Base-by-base conservation (phyloP, 1,139 yeast species). In the Zygotorulaspora mrakii region DNA sequence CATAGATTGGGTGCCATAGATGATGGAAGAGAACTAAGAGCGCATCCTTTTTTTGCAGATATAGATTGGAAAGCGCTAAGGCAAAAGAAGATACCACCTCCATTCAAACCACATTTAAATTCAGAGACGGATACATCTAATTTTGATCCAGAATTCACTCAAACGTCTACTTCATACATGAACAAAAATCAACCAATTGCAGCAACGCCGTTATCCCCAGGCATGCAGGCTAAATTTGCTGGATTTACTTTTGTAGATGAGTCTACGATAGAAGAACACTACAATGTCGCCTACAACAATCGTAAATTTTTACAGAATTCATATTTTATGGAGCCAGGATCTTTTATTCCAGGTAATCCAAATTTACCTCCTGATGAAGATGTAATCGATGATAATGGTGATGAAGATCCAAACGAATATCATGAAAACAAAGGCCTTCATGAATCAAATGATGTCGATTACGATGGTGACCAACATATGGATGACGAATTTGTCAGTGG, bases 161-260 rank as follows among this genome's bases (percentile, higher is more conserved):
- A 82, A 53, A 89, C 94, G 35, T 83, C 94, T 24, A 87, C 95
- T 1, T 82, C 94, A 13, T 80, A 78, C 27, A 74, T 86, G 62
- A 80, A 77, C 57, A 79, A 79, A 54, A 48, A 53, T 34, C 85
- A 81, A 53, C 55, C 54, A 3, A 52, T 50, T 17, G 59, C 57
- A 2, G 55, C 57, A 7, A 55, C 61, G 1, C 97, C 97, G 21
- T 69, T 91, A 48, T 82, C 94, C 7, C 96, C 96, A 2, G 95
- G 95, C 0, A 79, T 89, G 55, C 98, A 91, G 67, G 96, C 94
- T 39, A 88, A 88, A 59, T 91, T 91, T 66, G 86, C 87, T 57
- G 97, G 97, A 1, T 89, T 89, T 62, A 89, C 97, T 0, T 91
- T 85, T 64, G 96, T 91, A 33, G 96, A 88, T 59, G 96, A 85